Evolutionary conservation across 2,329 filamentous ascomycete genomes (phyloP).

Genomic region (Fusarium anthophilum): DNA sequence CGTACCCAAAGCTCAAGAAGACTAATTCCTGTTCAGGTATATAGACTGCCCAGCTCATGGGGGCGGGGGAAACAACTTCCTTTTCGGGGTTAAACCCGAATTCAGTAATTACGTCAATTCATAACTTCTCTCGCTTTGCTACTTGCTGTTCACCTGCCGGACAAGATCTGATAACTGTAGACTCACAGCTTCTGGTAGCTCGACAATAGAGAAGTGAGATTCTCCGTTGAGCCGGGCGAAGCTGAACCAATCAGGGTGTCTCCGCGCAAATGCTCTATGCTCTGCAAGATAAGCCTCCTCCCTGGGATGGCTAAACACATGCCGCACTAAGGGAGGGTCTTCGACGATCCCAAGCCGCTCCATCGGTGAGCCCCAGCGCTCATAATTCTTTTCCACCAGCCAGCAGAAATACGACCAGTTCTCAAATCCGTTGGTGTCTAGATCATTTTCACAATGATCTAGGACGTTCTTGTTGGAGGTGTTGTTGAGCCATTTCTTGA

Average conservation of each 20-base stretch:
- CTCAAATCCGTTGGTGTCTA: not conserved
- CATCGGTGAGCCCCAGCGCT: not conserved
- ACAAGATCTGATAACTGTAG: not conserved
- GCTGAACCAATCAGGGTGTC: not conserved
- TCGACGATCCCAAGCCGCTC: not conserved
- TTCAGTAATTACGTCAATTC: too few species aligned
- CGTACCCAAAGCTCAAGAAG: not conserved
- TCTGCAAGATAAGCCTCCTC: not conserved
- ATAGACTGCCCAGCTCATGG: too few species aligned
- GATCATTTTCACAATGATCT: not conserved
- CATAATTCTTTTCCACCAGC: not conserved
- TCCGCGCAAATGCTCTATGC: not conserved
- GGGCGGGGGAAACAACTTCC: too few species aligned
- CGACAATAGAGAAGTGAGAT: not conserved
- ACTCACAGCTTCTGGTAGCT: not conserved
- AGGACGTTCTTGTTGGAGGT: not conserved
- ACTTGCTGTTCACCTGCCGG: rapidly evolving
- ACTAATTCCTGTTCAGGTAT: too few species aligned
- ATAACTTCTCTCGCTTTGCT: rapidly evolving
- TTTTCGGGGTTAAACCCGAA: not conserved
- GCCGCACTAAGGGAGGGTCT: not conserved
- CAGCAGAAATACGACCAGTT: not conserved
- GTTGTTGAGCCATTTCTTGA: not conserved
- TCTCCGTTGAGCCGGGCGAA: not conserved
- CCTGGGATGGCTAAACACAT: not conserved